Evolutionary conservation across 1,139 yeast genomes (phyloP).

Genomic region (Tardiomyces blankii): DNA sequence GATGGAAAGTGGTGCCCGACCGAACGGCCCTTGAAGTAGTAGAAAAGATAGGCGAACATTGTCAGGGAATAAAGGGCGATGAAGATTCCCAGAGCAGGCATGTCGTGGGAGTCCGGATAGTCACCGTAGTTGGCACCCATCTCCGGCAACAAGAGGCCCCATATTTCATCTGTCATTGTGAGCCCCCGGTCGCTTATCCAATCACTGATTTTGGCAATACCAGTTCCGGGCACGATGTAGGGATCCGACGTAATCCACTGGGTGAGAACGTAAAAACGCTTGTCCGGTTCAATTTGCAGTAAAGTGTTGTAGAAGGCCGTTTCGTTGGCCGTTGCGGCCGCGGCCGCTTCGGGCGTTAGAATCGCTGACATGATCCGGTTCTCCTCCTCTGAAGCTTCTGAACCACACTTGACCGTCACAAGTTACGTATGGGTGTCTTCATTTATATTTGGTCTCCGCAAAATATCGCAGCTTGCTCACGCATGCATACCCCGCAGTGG

Average conservation of each 20-base stretch:
- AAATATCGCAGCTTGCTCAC: no score
- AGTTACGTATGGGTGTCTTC: no score
- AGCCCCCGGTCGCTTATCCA: background rate
- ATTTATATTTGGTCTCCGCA: no score
- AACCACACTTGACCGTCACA: no score
- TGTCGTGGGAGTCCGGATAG: background rate
- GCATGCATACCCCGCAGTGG: no score
- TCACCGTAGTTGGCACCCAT: background rate
- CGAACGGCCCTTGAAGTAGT: background rate
- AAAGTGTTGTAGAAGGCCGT: background rate
- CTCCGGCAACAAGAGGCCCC: background rate
- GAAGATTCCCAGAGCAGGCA: background rate
- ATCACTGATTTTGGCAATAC: background rate
- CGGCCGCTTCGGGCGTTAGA: background rate
- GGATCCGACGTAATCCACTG: background rate
- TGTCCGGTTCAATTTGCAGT: background rate
- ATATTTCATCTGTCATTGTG: background rate
- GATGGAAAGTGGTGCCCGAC: background rate
- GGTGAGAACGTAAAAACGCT: background rate
- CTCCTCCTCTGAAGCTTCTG: no score
- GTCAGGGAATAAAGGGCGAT: background rate
- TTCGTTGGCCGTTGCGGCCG: background rate
- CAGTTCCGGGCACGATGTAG: background rate
- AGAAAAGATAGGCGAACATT: background rate
- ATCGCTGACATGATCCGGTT: background rate